phyloP scores from a whole-genome alignment of 1,284 basidiomycete genomes.

The Boletus semigastroideus region DNA sequence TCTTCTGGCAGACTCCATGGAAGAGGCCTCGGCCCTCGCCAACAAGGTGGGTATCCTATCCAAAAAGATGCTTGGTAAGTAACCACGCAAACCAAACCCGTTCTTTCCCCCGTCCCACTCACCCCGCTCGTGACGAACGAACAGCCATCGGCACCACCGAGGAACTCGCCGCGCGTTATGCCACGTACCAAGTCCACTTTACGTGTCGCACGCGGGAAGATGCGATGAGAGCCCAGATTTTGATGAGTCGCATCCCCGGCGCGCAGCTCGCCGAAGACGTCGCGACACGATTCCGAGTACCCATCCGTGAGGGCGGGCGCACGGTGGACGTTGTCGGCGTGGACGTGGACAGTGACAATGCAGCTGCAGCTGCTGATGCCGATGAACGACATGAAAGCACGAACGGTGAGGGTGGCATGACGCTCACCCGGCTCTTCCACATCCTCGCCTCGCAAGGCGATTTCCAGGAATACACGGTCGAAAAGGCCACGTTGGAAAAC shows the following conservation, averaged over 20 bases:
- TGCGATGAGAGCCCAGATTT: slow-evolving; percentile 48
- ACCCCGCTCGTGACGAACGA: neutral
- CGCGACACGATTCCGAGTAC: slow-evolving; percentile 78
- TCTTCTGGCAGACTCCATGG: slow-evolving; percentile 65
- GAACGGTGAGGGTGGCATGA: slow-evolving; percentile 22
- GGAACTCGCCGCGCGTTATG: slow-evolving; percentile 62
- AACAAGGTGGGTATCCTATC: slow-evolving; percentile 73
- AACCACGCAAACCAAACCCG: no score
- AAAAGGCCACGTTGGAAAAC: slow-evolving; percentile 66
- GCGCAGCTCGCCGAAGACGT: no score
- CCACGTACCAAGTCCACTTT: slow-evolving; percentile 79
- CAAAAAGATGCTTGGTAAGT: slow-evolving; percentile 62
- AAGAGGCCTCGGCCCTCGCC: slow-evolving; percentile 77
- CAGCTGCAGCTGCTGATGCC: no score
- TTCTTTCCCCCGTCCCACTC: neutral
- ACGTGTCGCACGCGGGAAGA: slow-evolving; percentile 64
- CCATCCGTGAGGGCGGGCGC: slow-evolving; percentile 38
- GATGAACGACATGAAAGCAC: no score
- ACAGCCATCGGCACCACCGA: slow-evolving; percentile 50
- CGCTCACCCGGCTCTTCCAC: slow-evolving; percentile 57
- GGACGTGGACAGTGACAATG: slow-evolving; percentile 5
- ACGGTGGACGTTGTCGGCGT: no score
- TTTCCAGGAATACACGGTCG: slow-evolving; percentile 50
- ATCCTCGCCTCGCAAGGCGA: slow-evolving; percentile 49
- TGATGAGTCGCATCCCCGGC: slow-evolving; percentile 65